Evolutionary conservation across 768 basidiomycete species (phyloP).

Genomic region (Kwoniella sp.): DNA sequence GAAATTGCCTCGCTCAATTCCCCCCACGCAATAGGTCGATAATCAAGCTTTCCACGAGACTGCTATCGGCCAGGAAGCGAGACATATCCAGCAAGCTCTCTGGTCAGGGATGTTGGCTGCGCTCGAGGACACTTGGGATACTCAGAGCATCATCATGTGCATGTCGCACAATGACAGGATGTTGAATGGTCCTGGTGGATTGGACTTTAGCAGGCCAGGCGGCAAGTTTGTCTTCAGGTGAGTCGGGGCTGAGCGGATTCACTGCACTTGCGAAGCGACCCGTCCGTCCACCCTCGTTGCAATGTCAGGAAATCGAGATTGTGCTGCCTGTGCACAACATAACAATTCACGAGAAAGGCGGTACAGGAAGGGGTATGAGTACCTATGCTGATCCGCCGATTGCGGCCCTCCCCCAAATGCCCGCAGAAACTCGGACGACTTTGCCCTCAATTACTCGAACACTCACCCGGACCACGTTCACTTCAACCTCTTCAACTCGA

Average conservation of each 20-base stretch:
- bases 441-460: slow-evolving; percentile 26
- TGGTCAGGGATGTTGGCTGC: slow-evolving; percentile 42
- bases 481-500: slow-evolving; percentile 33
- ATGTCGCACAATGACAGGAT: slow-evolving; percentile 50
- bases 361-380: too few relatives aligned
- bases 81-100: slow-evolving; percentile 31
- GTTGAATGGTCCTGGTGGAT: slow-evolving; percentile 42
- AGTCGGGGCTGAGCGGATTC: too few relatives aligned
- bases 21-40: slow-evolving; percentile 28
- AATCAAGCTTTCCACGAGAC: slow-evolving; percentile 42
- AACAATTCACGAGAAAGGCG: too few relatives aligned
- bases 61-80: slow-evolving; percentile 12
- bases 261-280: too few relatives aligned
- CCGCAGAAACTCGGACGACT: slow-evolving; percentile 47
- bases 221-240: slow-evolving; percentile 42
- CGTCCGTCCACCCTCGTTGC: too few relatives aligned
- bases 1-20: background rate
- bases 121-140: slow-evolving; percentile 32
- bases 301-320: too few relatives aligned
- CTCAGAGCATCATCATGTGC: slow-evolving; percentile 40
- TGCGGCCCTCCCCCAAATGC: background rate
- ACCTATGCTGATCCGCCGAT: background rate
- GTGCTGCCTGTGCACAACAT: too few relatives aligned
- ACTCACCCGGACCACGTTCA: slow-evolving; percentile 33
- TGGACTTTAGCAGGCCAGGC: slow-evolving; percentile 30